A percentile compares a stretch with the other conserved stretches of the same genome.
These are phyloP conservation scores for Hypoxylon perforatum DNA, from an alignment of 495 filamentous ascomycete genomes.

Conservation along the genomic window DNA sequence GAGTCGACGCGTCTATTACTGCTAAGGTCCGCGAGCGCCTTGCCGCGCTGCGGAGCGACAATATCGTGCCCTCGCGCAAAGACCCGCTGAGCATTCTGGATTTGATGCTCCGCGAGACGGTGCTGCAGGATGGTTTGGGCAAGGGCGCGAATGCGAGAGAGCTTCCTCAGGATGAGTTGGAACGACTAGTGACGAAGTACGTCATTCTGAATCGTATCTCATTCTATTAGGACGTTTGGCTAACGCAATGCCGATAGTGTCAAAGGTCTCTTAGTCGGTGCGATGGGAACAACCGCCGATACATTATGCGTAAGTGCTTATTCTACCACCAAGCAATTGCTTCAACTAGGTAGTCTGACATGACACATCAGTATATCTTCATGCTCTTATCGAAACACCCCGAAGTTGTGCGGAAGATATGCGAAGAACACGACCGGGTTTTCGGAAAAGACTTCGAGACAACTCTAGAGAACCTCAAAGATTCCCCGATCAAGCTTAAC, in stretches of 20 bases:
- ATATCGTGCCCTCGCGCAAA: conserved; percentile 26
- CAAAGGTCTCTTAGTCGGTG: conserved; percentile 30
- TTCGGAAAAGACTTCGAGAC: conserved; percentile 12
- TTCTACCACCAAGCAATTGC: background rate
- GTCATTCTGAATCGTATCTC: background rate
- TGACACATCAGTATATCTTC: conserved; percentile 10
- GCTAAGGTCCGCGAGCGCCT: conserved; percentile 10
- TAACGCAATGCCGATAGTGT: conserved; percentile 2
- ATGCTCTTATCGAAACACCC: conserved; percentile 21
- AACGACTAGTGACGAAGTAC: conserved; percentile 22
- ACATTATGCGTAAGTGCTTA: conserved; percentile 2
- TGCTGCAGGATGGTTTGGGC: conserved; percentile 6
- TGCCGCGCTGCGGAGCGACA: conserved; percentile 14
- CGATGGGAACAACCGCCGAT: conserved; percentile 31
- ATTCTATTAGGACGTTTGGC: background rate
- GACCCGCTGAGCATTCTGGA: conserved; percentile 34
- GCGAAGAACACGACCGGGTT: conserved; percentile 31
- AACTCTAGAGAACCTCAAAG: background rate
- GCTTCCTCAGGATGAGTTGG: conserved; percentile 6
- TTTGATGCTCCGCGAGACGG: conserved; percentile 32
- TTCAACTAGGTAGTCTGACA: background rate
- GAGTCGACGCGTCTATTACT: conserved; percentile 14
- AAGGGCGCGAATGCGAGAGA: conserved; percentile 15
- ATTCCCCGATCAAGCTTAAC: conserved; percentile 9
- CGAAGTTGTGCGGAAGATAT: conserved; percentile 14